Conservation (phyloP, 1,139 yeast genomes). For the Candida buenavistaensis region DNA sequence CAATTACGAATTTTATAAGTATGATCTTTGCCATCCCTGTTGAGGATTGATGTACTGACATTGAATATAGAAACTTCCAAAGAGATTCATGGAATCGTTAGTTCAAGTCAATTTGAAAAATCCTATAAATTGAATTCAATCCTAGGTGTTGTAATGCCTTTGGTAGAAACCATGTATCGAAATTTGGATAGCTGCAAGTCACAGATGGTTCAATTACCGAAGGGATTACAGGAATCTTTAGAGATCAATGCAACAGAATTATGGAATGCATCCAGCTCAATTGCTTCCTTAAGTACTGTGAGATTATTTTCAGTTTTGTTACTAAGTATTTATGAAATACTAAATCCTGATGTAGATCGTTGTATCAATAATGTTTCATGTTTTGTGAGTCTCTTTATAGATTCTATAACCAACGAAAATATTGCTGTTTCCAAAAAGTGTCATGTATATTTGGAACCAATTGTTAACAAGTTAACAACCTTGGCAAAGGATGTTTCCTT, state of each 20-base stretch:
- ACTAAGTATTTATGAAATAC: constrained; percentile 20
- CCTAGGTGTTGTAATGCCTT: constrained; percentile 11
- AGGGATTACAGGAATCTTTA: constrained; percentile 10
- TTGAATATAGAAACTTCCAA: constrained; percentile 9
- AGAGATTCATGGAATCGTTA: constrained; percentile 9
- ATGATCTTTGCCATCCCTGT: too few species aligned
- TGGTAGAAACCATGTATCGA: constrained; percentile 12
- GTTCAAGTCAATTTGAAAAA: constrained; percentile 4
- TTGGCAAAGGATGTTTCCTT: constrained; percentile 9
- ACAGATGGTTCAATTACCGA: constrained; percentile 7
- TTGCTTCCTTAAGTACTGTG: constrained; percentile 11
- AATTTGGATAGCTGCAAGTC: constrained; percentile 4
- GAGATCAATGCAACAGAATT: constrained; percentile 21
- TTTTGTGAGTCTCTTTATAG: constrained; percentile 15
- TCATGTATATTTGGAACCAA: constrained; percentile 9
- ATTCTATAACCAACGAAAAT: constrained; percentile 10
- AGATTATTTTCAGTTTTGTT: constrained; percentile 23
- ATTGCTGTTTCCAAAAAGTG: constrained; percentile 14
- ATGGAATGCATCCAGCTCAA: constrained; percentile 21
- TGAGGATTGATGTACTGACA: neutral
- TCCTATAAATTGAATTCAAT: constrained; percentile 9
- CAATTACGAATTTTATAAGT: constrained; percentile 12
- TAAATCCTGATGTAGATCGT: constrained; percentile 14
- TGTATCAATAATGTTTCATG: constrained; percentile 22
- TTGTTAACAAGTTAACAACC: constrained; percentile 6